These are phyloP conservation scores for Parathielavia hyrcaniae DNA, from an alignment of 495 filamentous ascomycete species.

Conservation along the genomic window DNA sequence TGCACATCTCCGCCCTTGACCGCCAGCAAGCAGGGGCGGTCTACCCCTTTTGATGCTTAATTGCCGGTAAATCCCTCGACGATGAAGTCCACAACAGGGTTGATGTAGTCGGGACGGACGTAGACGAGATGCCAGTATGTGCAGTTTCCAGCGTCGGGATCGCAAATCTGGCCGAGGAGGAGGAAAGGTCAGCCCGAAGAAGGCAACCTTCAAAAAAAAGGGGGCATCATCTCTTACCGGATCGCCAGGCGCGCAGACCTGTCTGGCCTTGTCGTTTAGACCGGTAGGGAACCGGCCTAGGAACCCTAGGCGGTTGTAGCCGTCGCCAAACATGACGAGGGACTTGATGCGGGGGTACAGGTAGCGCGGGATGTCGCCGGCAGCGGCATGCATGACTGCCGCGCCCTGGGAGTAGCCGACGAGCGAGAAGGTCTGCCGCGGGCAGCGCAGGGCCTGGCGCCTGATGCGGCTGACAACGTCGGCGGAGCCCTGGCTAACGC, in stretches of 20 bases:
- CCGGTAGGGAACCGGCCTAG: slow-evolving; percentile 1
- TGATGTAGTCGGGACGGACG: slow-evolving; percentile 3
- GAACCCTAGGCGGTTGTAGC: slow-evolving; percentile 5
- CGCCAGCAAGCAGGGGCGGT: too few relatives aligned
- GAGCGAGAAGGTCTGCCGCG: slow-evolving; percentile 3
- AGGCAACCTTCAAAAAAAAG: not conserved
- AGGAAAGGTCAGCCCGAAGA: too few relatives aligned
- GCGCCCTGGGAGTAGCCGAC: slow-evolving; percentile 13
- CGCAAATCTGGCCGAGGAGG: slow-evolving; percentile 3
- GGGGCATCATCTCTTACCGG: slow-evolving; percentile 1
- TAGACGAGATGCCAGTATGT: slow-evolving; percentile 4
- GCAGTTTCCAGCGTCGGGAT: not conserved
- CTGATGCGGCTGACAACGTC: slow-evolving; percentile 8
- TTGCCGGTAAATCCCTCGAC: not conserved
- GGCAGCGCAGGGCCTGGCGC: not conserved
- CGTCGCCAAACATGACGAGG: slow-evolving; percentile 8
- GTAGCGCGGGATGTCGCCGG: not conserved
- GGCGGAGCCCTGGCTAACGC: not conserved
- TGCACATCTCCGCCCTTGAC: too few relatives aligned
- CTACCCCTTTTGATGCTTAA: not conserved
- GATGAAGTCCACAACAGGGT: slow-evolving; percentile 1
- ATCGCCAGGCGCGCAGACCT: slow-evolving; percentile 9
- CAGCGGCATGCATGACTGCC: slow-evolving; percentile 10
- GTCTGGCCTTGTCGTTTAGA: slow-evolving; percentile 6
- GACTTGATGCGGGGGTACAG: slow-evolving; percentile 11